Evolutionary conservation across 495 filamentous ascomycete species (phyloP).

Genomic region (Hypoxylon trugodes): DNA sequence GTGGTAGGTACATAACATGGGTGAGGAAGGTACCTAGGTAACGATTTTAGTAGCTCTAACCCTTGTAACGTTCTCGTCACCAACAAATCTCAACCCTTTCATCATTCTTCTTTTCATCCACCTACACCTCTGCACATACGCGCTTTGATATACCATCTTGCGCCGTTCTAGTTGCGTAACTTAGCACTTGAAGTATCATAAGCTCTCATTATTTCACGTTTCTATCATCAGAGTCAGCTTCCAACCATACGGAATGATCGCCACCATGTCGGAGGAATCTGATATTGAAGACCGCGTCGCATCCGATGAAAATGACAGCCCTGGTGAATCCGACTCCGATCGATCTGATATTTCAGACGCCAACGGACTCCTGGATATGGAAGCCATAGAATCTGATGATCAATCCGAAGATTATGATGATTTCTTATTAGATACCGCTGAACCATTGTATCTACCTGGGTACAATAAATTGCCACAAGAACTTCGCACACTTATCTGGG

Average conservation of each 20-base stretch:
- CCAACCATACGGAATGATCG: neutral
- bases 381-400: slow-evolving; percentile 40
- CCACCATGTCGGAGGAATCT: slow-evolving; percentile 31
- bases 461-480: slow-evolving; percentile 51
- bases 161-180: too few relatives aligned
- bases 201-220: neutral
- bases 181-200: too few relatives aligned
- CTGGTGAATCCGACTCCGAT: slow-evolving; percentile 10
- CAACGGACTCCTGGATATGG: slow-evolving; percentile 40
- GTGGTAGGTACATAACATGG: too few relatives aligned
- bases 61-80: too few relatives aligned
- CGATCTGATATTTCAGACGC: slow-evolving; percentile 5
- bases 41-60: too few relatives aligned
- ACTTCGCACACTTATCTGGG: slow-evolving; percentile 52
- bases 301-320: slow-evolving; percentile 9
- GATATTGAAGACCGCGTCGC: slow-evolving; percentile 33
- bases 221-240: neutral
- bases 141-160: too few relatives aligned
- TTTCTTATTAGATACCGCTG: neutral
- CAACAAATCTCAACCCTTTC: too few relatives aligned
- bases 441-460: slow-evolving; percentile 50
- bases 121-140: too few relatives aligned
- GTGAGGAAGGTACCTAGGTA: too few relatives aligned
- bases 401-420: slow-evolving; percentile 10
- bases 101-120: neutral